Conservation (phyloP, 192 early-diverging fungal genomes). For the Backusella sp. region DNA sequence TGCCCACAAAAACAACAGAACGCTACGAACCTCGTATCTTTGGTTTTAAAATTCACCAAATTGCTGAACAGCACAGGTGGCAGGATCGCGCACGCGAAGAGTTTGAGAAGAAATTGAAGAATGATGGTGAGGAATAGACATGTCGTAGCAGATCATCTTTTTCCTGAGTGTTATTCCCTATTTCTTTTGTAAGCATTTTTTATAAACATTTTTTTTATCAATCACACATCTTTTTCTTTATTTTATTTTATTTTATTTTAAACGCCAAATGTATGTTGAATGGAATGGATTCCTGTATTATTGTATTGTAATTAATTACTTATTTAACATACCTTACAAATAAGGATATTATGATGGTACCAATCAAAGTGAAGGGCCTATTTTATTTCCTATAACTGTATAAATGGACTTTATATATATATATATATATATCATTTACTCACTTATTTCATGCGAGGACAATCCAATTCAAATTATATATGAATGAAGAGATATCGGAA, state of each 20-base stretch:
- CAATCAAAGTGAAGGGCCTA: too few relatives aligned
- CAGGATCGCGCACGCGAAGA: constrained; percentile 80
- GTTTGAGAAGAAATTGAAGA: constrained; percentile 8
- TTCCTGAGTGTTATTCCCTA: not conserved
- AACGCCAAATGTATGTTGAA: not conserved
- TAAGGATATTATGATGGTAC: too few relatives aligned
- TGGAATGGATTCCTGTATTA: not conserved
- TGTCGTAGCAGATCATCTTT: not conserved
- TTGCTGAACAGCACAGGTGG: constrained; percentile 82
- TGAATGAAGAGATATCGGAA: not conserved
- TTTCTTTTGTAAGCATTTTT: constrained; percentile 2
- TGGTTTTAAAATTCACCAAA: constrained; percentile 90
- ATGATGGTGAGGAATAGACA: not conserved
- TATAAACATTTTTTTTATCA: not conserved
- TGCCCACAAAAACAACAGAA: constrained; percentile 74
- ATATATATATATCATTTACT: too few relatives aligned
- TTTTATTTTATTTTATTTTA: not conserved
- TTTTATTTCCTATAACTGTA: too few relatives aligned
- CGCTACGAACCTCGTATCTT: constrained; percentile 93
- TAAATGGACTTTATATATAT: too few relatives aligned
- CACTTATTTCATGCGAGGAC: too few relatives aligned
- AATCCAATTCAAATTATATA: too few relatives aligned
- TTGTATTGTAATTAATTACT: not conserved
- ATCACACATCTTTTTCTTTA: not conserved
- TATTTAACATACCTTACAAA: too few relatives aligned